A percentile compares a stretch with the other conserved stretches of the same genome.
These are phyloP conservation scores for Cucumis melo DNA, from an alignment of 306 rosid genomes.

Conservation along the genomic window DNA sequence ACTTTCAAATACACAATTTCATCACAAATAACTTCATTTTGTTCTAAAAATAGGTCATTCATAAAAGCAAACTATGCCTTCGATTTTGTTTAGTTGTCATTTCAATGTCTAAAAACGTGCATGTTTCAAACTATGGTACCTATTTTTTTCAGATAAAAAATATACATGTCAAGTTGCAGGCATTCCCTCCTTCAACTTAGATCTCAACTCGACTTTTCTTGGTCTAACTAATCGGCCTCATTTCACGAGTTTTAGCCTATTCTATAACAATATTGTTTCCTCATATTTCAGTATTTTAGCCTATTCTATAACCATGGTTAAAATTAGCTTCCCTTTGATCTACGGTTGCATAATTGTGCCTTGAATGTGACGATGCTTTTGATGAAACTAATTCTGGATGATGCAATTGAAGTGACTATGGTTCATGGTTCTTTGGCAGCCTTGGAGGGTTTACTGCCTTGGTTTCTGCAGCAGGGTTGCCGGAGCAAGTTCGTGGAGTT, in stretches of 20 bases:
- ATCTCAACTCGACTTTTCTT: not conserved
- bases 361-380: not conserved
- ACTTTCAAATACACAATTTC: not conserved
- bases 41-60: not conserved
- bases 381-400: not conserved
- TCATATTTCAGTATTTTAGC: not conserved
- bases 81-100: not conserved
- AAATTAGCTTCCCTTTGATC: not conserved
- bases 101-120: not conserved
- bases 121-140: not conserved
- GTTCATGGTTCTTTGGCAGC: slow-evolving; percentile 33
- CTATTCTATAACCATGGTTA: not conserved
- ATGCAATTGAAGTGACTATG: not conserved
- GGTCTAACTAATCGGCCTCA: not conserved
- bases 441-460: slow-evolving; percentile 93
- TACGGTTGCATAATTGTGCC: not conserved
- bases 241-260: not conserved
- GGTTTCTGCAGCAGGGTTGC: slow-evolving; percentile 66
- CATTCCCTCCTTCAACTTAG: not conserved
- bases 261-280: not conserved
- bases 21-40: not conserved
- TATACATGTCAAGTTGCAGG: not conserved
- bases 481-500: slow-evolving; percentile 62
- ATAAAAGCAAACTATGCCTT: not conserved
- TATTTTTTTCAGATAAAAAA: not conserved